A percentile compares a stretch with the other conserved stretches of the same genome.
phyloP scores from a whole-genome alignment of 441 rosid species.

The Lepidium campestre region DNA sequence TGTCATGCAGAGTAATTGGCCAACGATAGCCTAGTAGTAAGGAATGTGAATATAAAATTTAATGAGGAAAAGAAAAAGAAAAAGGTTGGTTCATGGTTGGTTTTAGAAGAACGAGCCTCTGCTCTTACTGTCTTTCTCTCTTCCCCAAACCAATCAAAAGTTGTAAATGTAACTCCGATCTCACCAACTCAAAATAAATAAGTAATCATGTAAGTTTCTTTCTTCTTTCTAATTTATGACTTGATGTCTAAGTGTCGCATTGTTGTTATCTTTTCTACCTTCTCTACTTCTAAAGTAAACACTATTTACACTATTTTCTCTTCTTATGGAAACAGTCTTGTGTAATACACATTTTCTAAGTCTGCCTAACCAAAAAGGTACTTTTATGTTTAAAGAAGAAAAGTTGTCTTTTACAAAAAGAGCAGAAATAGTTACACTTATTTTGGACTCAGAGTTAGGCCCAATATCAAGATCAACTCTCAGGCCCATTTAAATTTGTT shows the following conservation, averaged over 20 bases:
- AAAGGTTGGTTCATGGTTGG: conserved; percentile 20
- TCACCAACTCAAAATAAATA: conserved; percentile 13
- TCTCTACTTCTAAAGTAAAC: too few species aligned
- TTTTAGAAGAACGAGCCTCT: conserved; percentile 16
- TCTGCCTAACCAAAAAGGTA: conserved; percentile 1
- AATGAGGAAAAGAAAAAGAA: background rate
- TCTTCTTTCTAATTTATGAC: conserved; percentile 1
- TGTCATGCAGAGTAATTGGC: too few species aligned
- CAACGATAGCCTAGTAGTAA: too few species aligned
- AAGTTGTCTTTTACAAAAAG: background rate
- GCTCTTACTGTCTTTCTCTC: conserved; percentile 14
- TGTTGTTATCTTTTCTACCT: conserved; percentile 11
- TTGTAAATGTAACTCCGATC: conserved; percentile 10
- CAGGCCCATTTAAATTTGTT: background rate
- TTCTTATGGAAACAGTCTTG: background rate
- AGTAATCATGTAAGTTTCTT: conserved; percentile 4
- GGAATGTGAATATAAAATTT: background rate
- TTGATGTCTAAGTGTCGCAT: conserved; percentile 25
- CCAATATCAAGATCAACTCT: background rate
- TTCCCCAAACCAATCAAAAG: conserved; percentile 20
- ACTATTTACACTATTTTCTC: too few species aligned
- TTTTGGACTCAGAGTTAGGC: background rate
- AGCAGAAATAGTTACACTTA: background rate
- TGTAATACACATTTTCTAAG: background rate
- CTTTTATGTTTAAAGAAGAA: background rate